A percentile compares a stretch with the other conserved stretches of the same genome.
Conservation (phyloP, 495 filamentous ascomycete species). For the Cairneyella variabilis region DNA sequence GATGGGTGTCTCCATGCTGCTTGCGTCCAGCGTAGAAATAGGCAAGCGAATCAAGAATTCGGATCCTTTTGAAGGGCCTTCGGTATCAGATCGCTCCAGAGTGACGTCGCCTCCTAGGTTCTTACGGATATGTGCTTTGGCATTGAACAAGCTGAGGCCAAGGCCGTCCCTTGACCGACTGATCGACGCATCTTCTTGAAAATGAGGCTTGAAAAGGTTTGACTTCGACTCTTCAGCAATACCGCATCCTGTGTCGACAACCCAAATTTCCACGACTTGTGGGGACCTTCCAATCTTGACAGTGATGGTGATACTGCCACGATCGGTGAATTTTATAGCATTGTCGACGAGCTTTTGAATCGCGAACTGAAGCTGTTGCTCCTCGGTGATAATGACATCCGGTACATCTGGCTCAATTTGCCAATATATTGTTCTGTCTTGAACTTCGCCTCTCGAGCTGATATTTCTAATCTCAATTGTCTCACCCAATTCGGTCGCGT, state of each 20-base stretch:
- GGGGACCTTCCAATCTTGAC: slow-evolving; percentile 42
- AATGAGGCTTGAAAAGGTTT: slow-evolving; percentile 71
- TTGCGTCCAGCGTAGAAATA: slow-evolving; percentile 12
- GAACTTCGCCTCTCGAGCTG: slow-evolving; percentile 55
- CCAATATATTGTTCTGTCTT: slow-evolving; percentile 62
- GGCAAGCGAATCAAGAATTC: slow-evolving; percentile 74
- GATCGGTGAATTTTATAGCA: slow-evolving; percentile 76
- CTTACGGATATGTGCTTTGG: slow-evolving; percentile 70
- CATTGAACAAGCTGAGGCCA: slow-evolving; percentile 71
- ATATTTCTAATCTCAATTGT: slow-evolving; percentile 59
- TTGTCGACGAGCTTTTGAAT: slow-evolving; percentile 75
- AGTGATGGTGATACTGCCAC: slow-evolving; percentile 58
- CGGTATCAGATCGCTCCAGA: slow-evolving; percentile 64
- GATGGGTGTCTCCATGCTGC: slow-evolving; percentile 10
- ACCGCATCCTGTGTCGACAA: slow-evolving; percentile 69
- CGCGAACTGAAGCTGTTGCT: slow-evolving; percentile 41
- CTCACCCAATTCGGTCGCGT: slow-evolving; percentile 60
- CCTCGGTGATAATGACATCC: slow-evolving; percentile 54
- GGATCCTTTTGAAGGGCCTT: slow-evolving; percentile 63
- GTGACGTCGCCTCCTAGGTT: slow-evolving; percentile 67
- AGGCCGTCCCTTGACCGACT: slow-evolving; percentile 70
- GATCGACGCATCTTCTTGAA: slow-evolving; percentile 67
- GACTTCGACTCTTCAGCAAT: slow-evolving; percentile 68
- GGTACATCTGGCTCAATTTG: slow-evolving; percentile 63
- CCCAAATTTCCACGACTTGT: slow-evolving; percentile 49